Base-by-base conservation (phyloP, 805 yeast genomes). In the Naumovozyma dairenensis region DNA sequence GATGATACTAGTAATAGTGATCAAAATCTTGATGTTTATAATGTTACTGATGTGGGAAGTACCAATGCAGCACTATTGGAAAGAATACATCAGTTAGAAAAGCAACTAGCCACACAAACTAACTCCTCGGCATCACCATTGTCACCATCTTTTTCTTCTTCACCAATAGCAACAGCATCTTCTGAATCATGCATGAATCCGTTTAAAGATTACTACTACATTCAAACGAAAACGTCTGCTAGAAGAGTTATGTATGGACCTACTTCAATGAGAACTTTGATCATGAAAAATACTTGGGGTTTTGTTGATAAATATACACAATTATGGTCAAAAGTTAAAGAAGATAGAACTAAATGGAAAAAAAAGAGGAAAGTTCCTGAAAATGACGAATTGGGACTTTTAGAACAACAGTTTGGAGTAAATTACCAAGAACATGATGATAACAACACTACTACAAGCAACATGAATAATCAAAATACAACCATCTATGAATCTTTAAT, bases 241-340 rank as follows among this genome's bases (percentile, higher is more conserved):
- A 42, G 60, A 28, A 34, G 36, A 2, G 35, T 46, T 2, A 17
- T 43, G n/a, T 53, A 39, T 41, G 63, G 63, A 0, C 53, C 60
- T 5, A 58, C 63, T 1, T 45, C 58, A 4, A 21, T 45, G 15
- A 43, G 51, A 25, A 43, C 51, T 1, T 36, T 40, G 32, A 22
- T 48, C 2, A 25, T 31, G 21, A 36, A 29, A 8, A 36, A 46
- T 16, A 38, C 42, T 12, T 39, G 45, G 38, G 47, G 42, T 4
- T 34, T 45, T 18, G 34, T 40, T 13, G 38, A 42, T 6, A 45
- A 42, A 34, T 43, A 42, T 26, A 31, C 24, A 6, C 46, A 48
- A 22, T 26, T 49, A 8, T 52, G 57, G 59, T 16, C 30, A 5
- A 48, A 43, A 20, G 43, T 53, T 4, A 52, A 55, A 26, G 33